A percentile compares a stretch with the other conserved stretches of the same genome.
These are phyloP conservation scores for Phytopythium chamaehyphon DNA, from an alignment of 352 stramenopile species.

Conservation along the genomic window DNA sequence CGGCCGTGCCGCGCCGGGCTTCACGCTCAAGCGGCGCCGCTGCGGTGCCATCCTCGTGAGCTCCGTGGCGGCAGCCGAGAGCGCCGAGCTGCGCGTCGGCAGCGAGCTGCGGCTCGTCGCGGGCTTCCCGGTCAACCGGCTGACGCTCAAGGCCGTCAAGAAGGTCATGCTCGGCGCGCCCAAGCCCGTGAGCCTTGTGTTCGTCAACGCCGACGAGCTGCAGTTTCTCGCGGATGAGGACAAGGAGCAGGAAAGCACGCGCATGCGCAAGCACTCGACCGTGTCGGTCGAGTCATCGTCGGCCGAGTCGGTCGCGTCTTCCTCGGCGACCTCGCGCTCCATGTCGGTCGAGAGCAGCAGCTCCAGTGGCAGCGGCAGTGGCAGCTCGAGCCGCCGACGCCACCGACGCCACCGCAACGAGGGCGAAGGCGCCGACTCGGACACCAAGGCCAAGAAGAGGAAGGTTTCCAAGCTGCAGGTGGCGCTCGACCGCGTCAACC, in stretches of 20 bases:
- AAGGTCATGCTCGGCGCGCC: slow-evolving; percentile 71
- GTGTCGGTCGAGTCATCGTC: slow-evolving; percentile 6
- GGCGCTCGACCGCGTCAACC: slow-evolving; percentile 61
- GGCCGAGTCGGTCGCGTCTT: slow-evolving; percentile 15
- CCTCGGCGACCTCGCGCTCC: slow-evolving; percentile 13
- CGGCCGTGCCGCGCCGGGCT: slow-evolving; percentile 41
- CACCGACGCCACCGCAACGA: slow-evolving; percentile 11
- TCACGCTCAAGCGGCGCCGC: slow-evolving; percentile 76
- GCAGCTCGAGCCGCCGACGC: slow-evolving; percentile 6
- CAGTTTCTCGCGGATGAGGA: slow-evolving; percentile 16
- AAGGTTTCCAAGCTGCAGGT: slow-evolving; percentile 68
- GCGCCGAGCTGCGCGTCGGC: slow-evolving; percentile 43
- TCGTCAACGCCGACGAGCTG: slow-evolving; percentile 34
- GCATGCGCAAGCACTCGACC: slow-evolving; percentile 13
- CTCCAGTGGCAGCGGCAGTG: slow-evolving; percentile 10
- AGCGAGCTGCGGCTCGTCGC: slow-evolving; percentile 74
- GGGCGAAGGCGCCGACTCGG: slow-evolving; percentile 28
- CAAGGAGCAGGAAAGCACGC: not conserved
- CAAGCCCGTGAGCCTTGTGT: slow-evolving; percentile 78
- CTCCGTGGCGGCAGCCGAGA: slow-evolving; percentile 31
- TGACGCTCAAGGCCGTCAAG: slow-evolving; percentile 71
- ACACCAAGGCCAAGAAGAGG: slow-evolving; percentile 47
- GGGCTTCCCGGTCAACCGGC: slow-evolving; percentile 63
- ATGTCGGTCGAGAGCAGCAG: slow-evolving; percentile 24
- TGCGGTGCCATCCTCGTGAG: slow-evolving; percentile 66